Evolutionary conservation across 2,329 filamentous ascomycete species (phyloP), one percentile per base, ranked within the genome.

Genomic region (Teratosphaeria zuluensis): DNA sequence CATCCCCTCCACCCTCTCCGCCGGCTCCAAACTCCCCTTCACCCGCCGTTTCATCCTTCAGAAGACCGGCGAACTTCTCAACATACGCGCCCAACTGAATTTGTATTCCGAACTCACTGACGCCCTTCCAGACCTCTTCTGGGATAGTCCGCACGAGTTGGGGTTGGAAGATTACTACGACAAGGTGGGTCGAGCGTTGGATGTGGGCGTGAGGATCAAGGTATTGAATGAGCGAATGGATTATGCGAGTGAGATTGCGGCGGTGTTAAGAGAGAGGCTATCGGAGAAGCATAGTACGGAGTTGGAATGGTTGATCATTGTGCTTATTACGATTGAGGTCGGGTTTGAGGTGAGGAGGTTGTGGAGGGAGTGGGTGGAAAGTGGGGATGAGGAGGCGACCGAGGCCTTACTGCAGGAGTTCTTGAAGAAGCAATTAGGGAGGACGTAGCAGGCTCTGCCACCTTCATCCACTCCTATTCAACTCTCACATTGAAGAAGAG

Each of bases 91-190:
- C 0, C 91, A 96, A 69, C 81, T 99, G 54, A 99, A 99, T 70
- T 87, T 97, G 66, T 97, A 97, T 77, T 95, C 90, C 1, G 94
- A 97, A 74, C 83, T 99, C 35, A 97, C 94, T 0, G 94, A 99
- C 75, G 90, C 89, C 19, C 81, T 97, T 19, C 94, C 94, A 0
- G 94, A 99, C 74, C 84, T 97, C 53, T 96, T 99, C 76, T 99
- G 94, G 94, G 94, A 99, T 73, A 88, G 84, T 66, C 83, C 85
- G 55, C 88, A 94, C 66, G 92, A 96, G 72, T 83, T 96, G 1
- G 89, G 91, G 0, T 80, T 99, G 1, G 94, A 96, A 73, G 88
- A 87, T 32, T 97, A 96, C 76, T 99, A 97, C 73, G 92, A 96
- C 65, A 89, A 94, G 73, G 90, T 96, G 48, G 92, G 92, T 48